A percentile compares a stretch with the other conserved stretches of the same genome.
These are phyloP conservation scores for Heterobasidion occidentale DNA, from an alignment of 1,284 basidiomycete species.

Conservation along the genomic window DNA sequence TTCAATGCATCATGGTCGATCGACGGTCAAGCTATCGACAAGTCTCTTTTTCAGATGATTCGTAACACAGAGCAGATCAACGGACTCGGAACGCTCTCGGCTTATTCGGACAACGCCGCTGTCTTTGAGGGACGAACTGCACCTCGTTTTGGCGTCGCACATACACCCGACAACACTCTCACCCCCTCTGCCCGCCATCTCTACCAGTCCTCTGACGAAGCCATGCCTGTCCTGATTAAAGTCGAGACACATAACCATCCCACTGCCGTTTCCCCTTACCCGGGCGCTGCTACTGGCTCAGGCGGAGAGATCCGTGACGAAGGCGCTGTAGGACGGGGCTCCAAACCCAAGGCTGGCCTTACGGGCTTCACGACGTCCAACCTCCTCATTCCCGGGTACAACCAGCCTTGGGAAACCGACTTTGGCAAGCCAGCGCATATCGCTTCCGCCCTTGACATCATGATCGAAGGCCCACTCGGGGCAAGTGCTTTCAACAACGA, in stretches of 20 bases:
- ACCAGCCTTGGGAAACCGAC: slow-evolving; percentile 88
- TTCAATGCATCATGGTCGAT: slow-evolving; percentile 98
- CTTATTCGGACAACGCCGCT: slow-evolving; percentile 98
- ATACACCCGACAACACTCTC: slow-evolving; percentile 23
- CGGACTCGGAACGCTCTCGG: slow-evolving; percentile 80
- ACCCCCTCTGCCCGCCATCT: slow-evolving; percentile 27
- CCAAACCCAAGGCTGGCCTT: slow-evolving; percentile 94
- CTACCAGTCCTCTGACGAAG: slow-evolving; percentile 57
- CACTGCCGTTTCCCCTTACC: slow-evolving; percentile 96
- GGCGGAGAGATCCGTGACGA: slow-evolving; percentile 99
- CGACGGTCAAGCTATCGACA: slow-evolving; percentile 61
- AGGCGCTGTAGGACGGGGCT: slow-evolving; percentile 91
- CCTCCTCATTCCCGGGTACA: slow-evolving; percentile 81
- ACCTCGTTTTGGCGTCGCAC: slow-evolving; percentile 73
- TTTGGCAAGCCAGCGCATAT: slow-evolving; percentile 91
- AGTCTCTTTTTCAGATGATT: slow-evolving; percentile 96
- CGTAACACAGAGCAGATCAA: slow-evolving; percentile 88
- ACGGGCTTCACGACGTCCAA: slow-evolving; percentile 95
- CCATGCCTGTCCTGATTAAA: slow-evolving; percentile 92
- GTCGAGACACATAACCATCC: slow-evolving; percentile 99
- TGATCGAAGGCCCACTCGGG: slow-evolving; percentile 94
- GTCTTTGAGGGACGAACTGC: slow-evolving; percentile 81
- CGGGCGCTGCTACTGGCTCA: slow-evolving; percentile 95
- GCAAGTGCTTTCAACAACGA: slow-evolving; percentile 98
- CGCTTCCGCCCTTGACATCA: slow-evolving; percentile 91